phyloP scores from a whole-genome alignment of 177 flowering plant species.

The Vitis hybrid region DNA sequence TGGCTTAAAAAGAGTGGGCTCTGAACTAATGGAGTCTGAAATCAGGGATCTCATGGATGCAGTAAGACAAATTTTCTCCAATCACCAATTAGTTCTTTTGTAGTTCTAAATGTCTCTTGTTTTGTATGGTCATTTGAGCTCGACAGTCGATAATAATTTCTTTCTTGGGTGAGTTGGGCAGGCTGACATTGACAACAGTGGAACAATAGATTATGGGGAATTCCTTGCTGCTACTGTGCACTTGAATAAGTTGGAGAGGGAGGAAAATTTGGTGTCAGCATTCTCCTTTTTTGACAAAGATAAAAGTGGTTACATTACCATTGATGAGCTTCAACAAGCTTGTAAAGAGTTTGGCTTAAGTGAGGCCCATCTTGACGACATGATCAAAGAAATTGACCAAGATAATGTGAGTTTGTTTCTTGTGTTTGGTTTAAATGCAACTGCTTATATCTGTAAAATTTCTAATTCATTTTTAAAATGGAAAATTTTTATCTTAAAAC shows the following conservation, averaged over 20 bases:
- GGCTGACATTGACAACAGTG: slow-evolving; percentile 45
- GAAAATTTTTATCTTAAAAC: no score
- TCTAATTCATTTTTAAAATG: background rate
- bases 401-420: slow-evolving; percentile 30
- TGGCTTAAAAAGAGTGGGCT: background rate
- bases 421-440: background rate
- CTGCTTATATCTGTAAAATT: background rate
- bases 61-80: background rate
- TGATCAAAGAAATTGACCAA: slow-evolving; percentile 34
- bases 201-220: slow-evolving; percentile 39
- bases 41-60: slow-evolving; percentile 3
- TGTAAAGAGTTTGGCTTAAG: slow-evolving; percentile 34
- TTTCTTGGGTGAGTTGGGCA: slow-evolving; percentile 6
- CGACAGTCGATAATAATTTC: background rate
- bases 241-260: slow-evolving; percentile 36
- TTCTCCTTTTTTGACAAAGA: slow-evolving; percentile 40
- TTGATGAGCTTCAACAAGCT: slow-evolving; percentile 39
- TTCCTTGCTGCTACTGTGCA: slow-evolving; percentile 41
- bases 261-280: slow-evolving; percentile 34
- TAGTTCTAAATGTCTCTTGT: no score
- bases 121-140: no score
- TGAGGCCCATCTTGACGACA: slow-evolving; percentile 32
- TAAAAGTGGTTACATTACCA: slow-evolving; percentile 37
- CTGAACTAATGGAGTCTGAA: slow-evolving; percentile 3
- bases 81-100: no score